phyloP scores from a whole-genome alignment of 2,329 filamentous ascomycete species.

The Colletotrichum sp. region DNA sequence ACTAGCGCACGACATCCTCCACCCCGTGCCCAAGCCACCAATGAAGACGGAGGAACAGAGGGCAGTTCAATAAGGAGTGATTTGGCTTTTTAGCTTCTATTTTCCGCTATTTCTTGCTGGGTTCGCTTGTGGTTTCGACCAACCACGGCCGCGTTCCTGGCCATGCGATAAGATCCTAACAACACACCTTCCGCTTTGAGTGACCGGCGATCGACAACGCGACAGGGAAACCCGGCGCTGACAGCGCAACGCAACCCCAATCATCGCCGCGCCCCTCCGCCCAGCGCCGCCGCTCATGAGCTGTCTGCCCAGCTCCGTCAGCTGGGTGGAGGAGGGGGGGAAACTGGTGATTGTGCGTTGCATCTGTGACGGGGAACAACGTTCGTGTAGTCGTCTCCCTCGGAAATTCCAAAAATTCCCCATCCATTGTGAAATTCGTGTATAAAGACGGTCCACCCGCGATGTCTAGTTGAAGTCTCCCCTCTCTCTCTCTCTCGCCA shows the following conservation, averaged over 20 bases:
- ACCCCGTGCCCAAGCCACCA: not conserved
- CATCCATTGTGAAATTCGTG: not conserved
- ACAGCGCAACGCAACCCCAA: not conserved
- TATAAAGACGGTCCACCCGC: conserved; percentile 1
- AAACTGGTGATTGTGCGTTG: not conserved
- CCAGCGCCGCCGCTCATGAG: not conserved
- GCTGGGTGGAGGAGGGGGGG: not conserved
- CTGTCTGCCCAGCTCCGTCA: not conserved
- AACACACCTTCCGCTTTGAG: conserved; percentile 16
- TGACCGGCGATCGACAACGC: conserved; percentile 1
- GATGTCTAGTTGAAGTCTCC: not conserved
- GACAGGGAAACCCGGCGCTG: not conserved
- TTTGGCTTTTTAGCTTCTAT: not conserved
- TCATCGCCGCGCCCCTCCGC: not conserved
- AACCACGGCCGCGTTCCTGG: conserved; percentile 17
- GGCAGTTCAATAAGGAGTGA: not conserved
- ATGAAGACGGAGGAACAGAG: not conserved
- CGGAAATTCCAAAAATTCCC: not conserved
- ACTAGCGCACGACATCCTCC: conserved; percentile 11
- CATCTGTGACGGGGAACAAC: not conserved
- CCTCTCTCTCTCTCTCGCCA: not conserved
- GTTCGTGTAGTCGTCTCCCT: not conserved
- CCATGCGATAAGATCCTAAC: conserved; percentile 17
- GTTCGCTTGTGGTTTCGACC: not conserved
- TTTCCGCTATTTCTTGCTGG: not conserved